These are phyloP conservation scores for Mucor racemosus DNA, from an alignment of 371 early-diverging fungal species.

Conservation along the genomic window DNA sequence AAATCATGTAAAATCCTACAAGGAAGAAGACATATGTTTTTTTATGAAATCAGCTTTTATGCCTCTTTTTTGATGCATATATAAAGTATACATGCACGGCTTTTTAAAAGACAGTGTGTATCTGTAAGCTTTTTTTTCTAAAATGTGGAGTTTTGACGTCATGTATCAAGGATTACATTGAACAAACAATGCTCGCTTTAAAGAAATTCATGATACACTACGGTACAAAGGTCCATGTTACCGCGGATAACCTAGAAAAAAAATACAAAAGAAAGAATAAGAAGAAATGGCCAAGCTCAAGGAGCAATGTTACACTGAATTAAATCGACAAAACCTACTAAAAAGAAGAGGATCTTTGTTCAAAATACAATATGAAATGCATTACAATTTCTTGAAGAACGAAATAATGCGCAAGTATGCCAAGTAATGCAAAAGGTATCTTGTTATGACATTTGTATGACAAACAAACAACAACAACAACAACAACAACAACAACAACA, in stretches of 20 bases:
- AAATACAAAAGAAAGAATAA: neutral
- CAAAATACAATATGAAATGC: neutral
- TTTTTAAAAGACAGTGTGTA: neutral
- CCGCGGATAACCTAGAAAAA: neutral
- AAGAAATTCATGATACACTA: neutral
- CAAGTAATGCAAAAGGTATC: neutral
- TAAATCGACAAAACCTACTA: neutral
- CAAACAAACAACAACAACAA: neutral
- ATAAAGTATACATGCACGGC: neutral
- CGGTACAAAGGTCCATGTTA: neutral
- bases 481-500: no score
- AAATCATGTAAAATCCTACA: neutral
- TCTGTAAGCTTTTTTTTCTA: no score
- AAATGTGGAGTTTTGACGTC: neutral
- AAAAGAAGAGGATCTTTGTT: neutral
- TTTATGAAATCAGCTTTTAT: neutral
- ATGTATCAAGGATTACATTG: neutral
- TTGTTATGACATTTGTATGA: neutral
- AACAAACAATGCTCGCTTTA: neutral
- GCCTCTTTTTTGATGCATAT: neutral
- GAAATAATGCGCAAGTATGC: neutral
- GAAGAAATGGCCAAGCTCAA: neutral
- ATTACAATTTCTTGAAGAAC: no score
- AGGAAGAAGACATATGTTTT: neutral
- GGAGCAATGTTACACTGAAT: neutral